A percentile compares a stretch with the other conserved stretches of the same genome.
Conservation (phyloP, 2,329 filamentous ascomycete genomes). For the Colletotrichum phormii region DNA sequence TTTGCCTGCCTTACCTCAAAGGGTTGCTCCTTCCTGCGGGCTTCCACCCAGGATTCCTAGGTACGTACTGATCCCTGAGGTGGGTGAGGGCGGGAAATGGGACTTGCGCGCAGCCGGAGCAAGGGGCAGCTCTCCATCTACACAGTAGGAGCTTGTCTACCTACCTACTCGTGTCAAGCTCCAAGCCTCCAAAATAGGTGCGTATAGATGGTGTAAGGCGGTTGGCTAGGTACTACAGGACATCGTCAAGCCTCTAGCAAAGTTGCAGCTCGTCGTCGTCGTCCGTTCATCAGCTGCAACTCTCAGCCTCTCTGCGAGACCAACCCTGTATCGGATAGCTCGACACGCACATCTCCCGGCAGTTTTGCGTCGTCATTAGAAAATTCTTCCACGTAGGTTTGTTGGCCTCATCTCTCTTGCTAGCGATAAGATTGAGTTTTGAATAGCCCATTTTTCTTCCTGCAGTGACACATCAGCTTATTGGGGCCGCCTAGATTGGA, state of each 20-base stretch:
- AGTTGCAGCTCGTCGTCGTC: not conserved
- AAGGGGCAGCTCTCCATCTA: not conserved
- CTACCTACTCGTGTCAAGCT: not conserved
- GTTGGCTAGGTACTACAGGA: not conserved
- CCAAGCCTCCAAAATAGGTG: not conserved
- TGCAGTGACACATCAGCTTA: not conserved
- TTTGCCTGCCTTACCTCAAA: not conserved
- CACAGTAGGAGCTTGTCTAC: not conserved
- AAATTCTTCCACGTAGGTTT: not conserved
- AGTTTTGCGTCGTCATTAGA: conserved; percentile 1
- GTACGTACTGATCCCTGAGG: too few species aligned
- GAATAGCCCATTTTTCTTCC: conserved; percentile 10
- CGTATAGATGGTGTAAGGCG: not conserved
- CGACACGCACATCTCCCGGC: not conserved
- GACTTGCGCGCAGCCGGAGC: not conserved
- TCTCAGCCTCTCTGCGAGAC: conserved; percentile 4
- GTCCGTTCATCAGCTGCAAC: not conserved
- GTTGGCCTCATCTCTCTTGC: not conserved
- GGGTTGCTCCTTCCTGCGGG: not conserved
- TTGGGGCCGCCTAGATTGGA: not conserved
- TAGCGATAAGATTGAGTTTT: conserved; percentile 4
- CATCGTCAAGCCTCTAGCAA: not conserved
- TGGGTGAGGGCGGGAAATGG: not conserved
- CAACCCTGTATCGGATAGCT: not conserved
- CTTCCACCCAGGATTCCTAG: too few species aligned